A percentile compares a stretch with the other conserved stretches of the same genome.
phyloP scores from a whole-genome alignment of 805 yeast genomes.

The Yamadazyma endophytica region DNA sequence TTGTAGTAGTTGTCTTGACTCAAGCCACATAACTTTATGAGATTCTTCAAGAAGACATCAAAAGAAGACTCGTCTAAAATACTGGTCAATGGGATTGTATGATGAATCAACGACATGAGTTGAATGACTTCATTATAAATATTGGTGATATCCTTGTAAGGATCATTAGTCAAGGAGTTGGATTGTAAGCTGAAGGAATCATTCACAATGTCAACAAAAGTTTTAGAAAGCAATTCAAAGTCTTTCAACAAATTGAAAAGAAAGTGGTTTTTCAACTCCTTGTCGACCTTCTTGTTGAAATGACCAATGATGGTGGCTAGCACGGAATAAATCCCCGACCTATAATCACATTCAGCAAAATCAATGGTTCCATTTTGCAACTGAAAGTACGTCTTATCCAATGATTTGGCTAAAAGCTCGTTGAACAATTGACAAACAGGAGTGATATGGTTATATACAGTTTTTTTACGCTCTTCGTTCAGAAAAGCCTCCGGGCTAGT shows the following conservation, averaged over 20 bases:
- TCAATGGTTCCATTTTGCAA: slow-evolving; percentile 3
- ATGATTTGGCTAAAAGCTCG: slow-evolving; percentile 14
- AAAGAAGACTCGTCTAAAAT: slow-evolving; percentile 15
- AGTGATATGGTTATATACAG: slow-evolving; percentile 26
- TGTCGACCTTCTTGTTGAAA: slow-evolving; percentile 22
- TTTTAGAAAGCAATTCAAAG: slow-evolving; percentile 11
- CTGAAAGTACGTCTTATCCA: slow-evolving; percentile 1
- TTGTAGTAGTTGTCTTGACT: slow-evolving; percentile 46
- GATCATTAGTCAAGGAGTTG: slow-evolving; percentile 10
- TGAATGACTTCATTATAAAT: slow-evolving; percentile 8
- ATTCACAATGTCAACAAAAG: slow-evolving; percentile 7
- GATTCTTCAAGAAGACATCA: slow-evolving; percentile 1
- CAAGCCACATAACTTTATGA: slow-evolving; percentile 30
- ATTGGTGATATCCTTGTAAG: slow-evolving; percentile 5
- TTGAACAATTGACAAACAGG: slow-evolving; percentile 15
- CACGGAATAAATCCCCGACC: slow-evolving; percentile 25
- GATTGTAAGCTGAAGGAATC: slow-evolving; percentile 3
- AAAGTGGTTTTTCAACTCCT: slow-evolving; percentile 12
- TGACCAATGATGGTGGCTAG: slow-evolving; percentile 20
- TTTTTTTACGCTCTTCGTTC: slow-evolving; percentile 29
- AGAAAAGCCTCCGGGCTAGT: slow-evolving; percentile 46
- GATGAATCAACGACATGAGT: slow-evolving; percentile 19
- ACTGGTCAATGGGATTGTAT: slow-evolving; percentile 15
- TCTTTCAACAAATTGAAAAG: slow-evolving; percentile 18
- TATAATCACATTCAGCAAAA: slow-evolving; percentile 10